These are phyloP conservation scores for Stagonosporopsis vannaccii DNA, from an alignment of 2,329 filamentous ascomycete species.

Conservation along the genomic window DNA sequence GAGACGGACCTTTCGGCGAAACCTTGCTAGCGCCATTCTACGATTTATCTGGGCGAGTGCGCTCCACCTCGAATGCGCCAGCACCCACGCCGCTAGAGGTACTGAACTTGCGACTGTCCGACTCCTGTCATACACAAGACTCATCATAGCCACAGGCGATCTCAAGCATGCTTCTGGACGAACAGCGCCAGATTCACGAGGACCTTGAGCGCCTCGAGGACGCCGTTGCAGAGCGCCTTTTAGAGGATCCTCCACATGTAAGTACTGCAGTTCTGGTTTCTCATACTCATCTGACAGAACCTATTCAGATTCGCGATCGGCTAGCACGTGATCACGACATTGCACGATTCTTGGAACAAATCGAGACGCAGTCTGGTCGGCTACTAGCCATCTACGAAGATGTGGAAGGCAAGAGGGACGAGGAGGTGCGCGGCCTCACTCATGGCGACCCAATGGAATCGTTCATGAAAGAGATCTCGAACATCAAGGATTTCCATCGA, in stretches of 20 bases:
- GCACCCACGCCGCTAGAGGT: slow-evolving; percentile 33
- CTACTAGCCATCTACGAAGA: slow-evolving; percentile 87
- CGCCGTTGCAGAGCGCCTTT: slow-evolving; percentile 86
- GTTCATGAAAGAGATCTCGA: slow-evolving; percentile 84
- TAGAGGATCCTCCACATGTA: slow-evolving; percentile 88
- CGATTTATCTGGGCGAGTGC: slow-evolving; percentile 25
- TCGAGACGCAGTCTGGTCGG: slow-evolving; percentile 83
- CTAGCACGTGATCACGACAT: slow-evolving; percentile 93
- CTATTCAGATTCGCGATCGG: slow-evolving; percentile 80
- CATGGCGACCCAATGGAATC: slow-evolving; percentile 87
- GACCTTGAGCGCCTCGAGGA: slow-evolving; percentile 96
- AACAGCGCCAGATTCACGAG: slow-evolving; percentile 93
- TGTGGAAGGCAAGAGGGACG: slow-evolving; percentile 71
- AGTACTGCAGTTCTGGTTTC: slow-evolving; percentile 43
- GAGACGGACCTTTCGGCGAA: slow-evolving; percentile 25
- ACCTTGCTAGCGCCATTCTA: slow-evolving; percentile 25
- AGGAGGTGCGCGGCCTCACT: slow-evolving; percentile 84
- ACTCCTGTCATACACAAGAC: slow-evolving; percentile 21
- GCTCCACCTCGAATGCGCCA: slow-evolving; percentile 22
- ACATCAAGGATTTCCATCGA: slow-evolving; percentile 86
- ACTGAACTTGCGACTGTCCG: slow-evolving; percentile 23
- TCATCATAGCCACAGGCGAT: slow-evolving; percentile 31
- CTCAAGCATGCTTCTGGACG: slow-evolving; percentile 79
- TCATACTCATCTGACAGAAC: slow-evolving; percentile 11
- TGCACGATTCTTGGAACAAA: slow-evolving; percentile 82